Evolutionary conservation across 345 rosid genomes (phyloP), one percentile per base, ranked within the genome.

Genomic region (Populus nigra): DNA sequence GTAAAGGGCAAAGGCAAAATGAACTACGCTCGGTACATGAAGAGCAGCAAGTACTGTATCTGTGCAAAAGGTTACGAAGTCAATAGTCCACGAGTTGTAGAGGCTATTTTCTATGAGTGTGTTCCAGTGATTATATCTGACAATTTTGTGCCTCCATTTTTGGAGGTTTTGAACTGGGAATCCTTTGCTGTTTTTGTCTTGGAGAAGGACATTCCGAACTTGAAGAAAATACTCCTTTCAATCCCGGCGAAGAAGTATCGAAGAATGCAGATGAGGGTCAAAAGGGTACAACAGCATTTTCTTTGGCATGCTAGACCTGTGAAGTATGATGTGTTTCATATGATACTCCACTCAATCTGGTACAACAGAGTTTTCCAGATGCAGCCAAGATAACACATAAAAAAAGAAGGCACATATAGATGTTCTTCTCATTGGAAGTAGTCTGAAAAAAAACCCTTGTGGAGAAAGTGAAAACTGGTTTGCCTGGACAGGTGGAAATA

Each of bases 301-400:
- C 96, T 95, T 71, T 95, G 99, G 98, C 97, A 93, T 85, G 68
- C 86, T 39, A 90, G 71, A 72, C 96, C 99, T 0, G 91, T 85
- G 63, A 95, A 86, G 78, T 95, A 90, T 66, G 98, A 91, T 62
- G 76, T 93, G 45, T 95, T 95, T 85, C 94, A 95, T 80, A 95
- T 95, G 98, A 93, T 95, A 77, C 96, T 95, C 61, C 97, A 95
- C 77, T 91, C 98, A 25, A 81, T 92, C 69, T 95, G 99, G 99
- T 91, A 81, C 84, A 95, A 90, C 61, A 86, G 99, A 84, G 93
- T 92, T 47, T 90, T 88, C 53, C 94, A 88, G 79, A 79, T 83
- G 27, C 87, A 81, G 76, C 69, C 89, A 45, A 39, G 33, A 62
- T 80, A 81, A 70, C 38, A 13, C 5, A 76, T 38, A 41, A 36